These are phyloP conservation scores for Calonectria ilicicola DNA, from an alignment of 2,329 filamentous ascomycete genomes.

Conservation along the genomic window DNA sequence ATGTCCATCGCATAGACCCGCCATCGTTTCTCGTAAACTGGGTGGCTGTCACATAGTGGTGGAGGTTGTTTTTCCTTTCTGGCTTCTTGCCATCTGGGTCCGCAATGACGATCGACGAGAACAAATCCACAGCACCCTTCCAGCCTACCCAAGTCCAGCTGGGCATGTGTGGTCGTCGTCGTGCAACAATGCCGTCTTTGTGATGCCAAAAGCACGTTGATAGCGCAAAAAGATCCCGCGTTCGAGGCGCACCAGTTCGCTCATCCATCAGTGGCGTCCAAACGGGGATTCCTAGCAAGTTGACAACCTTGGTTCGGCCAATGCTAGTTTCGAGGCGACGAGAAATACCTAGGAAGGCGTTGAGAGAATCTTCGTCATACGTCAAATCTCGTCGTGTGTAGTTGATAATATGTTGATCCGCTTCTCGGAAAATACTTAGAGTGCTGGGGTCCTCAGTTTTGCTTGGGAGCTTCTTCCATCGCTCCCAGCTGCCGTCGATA, in stretches of 20 bases:
- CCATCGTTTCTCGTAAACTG: constrained; percentile 49
- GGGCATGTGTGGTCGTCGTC: constrained; percentile 46
- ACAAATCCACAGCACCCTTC: constrained; percentile 49
- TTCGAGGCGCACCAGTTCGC: constrained; percentile 40
- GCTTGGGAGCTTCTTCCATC: constrained; percentile 47
- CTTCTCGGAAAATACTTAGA: constrained; percentile 50
- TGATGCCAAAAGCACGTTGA: constrained; percentile 54
- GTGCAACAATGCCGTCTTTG: constrained; percentile 39
- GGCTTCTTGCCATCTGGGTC: constrained; percentile 43
- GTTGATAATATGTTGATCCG: constrained; percentile 47
- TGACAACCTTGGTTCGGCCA: constrained; percentile 45
- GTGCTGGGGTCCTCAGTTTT: constrained; percentile 47
- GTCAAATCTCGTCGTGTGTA: constrained; percentile 47
- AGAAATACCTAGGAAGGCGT: constrained; percentile 48
- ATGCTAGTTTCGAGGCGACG: constrained; percentile 46
- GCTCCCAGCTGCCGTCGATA: constrained; percentile 50
- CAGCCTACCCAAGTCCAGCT: constrained; percentile 54
- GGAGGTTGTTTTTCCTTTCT: constrained; percentile 48
- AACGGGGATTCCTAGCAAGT: constrained; percentile 48
- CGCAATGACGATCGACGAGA: constrained; percentile 48
- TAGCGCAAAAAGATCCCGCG: constrained; percentile 48
- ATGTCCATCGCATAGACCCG: constrained; percentile 47
- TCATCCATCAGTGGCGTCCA: constrained; percentile 41
- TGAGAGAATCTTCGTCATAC: constrained; percentile 48
- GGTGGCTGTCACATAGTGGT: constrained; percentile 51